Conservation (phyloP, 306 rosid genomes). For the Sindora glabra region DNA sequence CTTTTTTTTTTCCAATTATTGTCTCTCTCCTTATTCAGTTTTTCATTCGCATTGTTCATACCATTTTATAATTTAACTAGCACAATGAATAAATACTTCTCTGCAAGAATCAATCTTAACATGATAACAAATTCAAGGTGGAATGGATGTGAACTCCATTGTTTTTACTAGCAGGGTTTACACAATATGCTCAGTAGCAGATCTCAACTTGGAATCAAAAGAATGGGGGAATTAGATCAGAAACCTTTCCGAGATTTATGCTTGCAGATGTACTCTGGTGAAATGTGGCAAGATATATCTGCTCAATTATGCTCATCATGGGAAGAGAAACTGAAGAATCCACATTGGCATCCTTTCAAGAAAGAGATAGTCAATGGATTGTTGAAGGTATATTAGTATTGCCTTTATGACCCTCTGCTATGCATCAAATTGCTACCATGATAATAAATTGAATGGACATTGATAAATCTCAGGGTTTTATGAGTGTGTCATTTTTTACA, state of each 20-base stretch:
- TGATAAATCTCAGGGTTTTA: too few species aligned
- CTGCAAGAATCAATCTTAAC: too few species aligned
- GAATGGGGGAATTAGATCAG: background rate
- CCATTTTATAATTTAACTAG: too few species aligned
- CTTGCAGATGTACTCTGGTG: background rate
- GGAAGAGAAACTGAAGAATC: background rate
- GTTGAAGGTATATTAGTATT: background rate
- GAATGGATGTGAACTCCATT: background rate
- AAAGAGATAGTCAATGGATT: background rate
- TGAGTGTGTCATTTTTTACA: too few species aligned
- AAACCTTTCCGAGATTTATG: background rate
- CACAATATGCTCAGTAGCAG: background rate
- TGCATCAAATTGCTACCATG: too few species aligned
- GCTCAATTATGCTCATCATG: background rate
- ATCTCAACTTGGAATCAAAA: background rate
- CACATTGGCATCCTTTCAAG: constrained; percentile 2
- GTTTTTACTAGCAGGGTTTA: background rate
- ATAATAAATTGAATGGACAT: too few species aligned
- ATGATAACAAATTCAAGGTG: too few species aligned
- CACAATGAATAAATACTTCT: background rate
- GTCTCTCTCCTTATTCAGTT: too few species aligned
- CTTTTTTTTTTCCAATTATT: background rate
- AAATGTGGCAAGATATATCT: background rate
- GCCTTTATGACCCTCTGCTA: too few species aligned
- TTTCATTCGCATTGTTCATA: too few species aligned